These are phyloP conservation scores for Pterothamnion heteromorphum DNA, from an alignment of 31 red algal species.

Conservation along the genomic window DNA sequence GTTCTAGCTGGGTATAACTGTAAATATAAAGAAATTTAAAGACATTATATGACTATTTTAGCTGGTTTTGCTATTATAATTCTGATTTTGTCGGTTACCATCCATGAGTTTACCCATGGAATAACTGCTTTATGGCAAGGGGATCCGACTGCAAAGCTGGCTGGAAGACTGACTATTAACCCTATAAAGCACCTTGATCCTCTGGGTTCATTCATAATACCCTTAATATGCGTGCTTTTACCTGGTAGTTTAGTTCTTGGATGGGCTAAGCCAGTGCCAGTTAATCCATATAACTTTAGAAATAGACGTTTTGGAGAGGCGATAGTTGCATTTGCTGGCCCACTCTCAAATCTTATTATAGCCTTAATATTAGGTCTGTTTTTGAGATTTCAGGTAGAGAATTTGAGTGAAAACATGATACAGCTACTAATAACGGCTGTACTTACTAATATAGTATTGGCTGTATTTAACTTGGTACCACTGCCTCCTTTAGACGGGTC, in stretches of 20 bases:
- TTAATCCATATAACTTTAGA: slow-evolving; percentile 9
- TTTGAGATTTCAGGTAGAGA: not conserved
- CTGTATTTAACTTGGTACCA: slow-evolving; percentile 27
- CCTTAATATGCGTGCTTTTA: not conserved
- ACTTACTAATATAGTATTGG: not conserved
- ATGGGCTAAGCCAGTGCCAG: slow-evolving; percentile 22
- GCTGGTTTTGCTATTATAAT: not conserved
- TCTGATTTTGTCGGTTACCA: not conserved
- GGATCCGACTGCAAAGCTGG: not conserved
- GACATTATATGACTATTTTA: no score
- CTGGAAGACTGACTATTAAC: not conserved
- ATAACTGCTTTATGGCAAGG: not conserved
- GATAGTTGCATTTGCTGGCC: not conserved
- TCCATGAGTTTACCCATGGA: slow-evolving; percentile 6
- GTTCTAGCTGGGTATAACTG: no score
- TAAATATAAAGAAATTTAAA: no score
- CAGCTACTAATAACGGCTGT: not conserved
- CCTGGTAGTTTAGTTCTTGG: not conserved
- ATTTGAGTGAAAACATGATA: not conserved
- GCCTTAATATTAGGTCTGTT: slow-evolving; percentile 3
- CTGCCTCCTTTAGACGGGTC: not conserved
- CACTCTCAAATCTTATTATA: not conserved
- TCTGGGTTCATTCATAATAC: not conserved
- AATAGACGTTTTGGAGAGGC: not conserved
- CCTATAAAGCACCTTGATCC: slow-evolving; percentile 20